Conservation (phyloP, 75 land plant species). For the Azolla pinnata region DNA sequence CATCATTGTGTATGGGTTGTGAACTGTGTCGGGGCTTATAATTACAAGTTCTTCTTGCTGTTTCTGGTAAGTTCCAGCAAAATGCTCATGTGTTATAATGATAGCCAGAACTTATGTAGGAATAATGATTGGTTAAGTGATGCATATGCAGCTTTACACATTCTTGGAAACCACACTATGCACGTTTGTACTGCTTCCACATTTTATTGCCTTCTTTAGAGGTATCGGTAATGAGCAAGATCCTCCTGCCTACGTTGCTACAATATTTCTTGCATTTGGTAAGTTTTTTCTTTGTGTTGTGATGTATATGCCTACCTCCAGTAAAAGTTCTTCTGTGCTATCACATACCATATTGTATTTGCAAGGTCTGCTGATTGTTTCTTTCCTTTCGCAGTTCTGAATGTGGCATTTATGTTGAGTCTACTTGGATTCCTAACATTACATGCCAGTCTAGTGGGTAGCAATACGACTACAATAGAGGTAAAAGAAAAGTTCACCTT, state of each 20-base stretch:
- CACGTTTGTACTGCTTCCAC: conserved; percentile 45
- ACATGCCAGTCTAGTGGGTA: conserved; percentile 53
- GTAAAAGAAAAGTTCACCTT: conserved; percentile 15
- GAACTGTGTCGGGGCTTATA: conserved; percentile 80
- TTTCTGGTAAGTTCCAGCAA: conserved; percentile 45
- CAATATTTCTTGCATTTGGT: conserved; percentile 73
- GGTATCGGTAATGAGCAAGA: conserved; percentile 26
- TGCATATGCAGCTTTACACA: conserved; percentile 52
- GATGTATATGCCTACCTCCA: background rate
- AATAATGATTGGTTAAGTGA: background rate
- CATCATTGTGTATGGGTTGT: conserved; percentile 91
- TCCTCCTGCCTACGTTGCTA: conserved; percentile 48
- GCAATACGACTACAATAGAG: conserved; percentile 79
- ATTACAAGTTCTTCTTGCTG: conserved; percentile 76
- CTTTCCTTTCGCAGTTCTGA: conserved; percentile 50
- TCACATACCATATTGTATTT: background rate
- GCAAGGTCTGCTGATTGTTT: background rate
- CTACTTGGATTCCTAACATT: conserved; percentile 62
- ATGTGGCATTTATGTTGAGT: conserved; percentile 71
- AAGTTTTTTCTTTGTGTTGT: background rate
- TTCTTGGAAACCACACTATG: conserved; percentile 61
- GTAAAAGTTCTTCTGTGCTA: background rate
- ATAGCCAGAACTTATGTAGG: background rate
- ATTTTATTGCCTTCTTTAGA: conserved; percentile 45
- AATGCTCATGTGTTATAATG: background rate